These are phyloP conservation scores for Populus trichocarpa DNA, from an alignment of 441 rosid species.

Conservation along the genomic window DNA sequence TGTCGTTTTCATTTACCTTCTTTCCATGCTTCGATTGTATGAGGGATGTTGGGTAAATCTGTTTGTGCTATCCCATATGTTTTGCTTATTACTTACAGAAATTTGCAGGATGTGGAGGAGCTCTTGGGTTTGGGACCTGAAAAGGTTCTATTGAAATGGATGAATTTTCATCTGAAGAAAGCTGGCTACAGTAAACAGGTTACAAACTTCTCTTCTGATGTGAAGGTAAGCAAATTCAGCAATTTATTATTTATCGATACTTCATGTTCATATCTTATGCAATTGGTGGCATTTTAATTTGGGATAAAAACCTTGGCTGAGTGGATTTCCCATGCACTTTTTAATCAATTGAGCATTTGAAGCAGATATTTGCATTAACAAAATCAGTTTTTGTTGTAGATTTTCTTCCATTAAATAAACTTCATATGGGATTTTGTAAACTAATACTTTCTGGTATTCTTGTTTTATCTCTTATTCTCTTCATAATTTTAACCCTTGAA, in stretches of 20 bases:
- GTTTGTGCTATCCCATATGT: background rate
- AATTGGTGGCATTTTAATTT: background rate
- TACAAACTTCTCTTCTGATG: slow-evolving; percentile 90
- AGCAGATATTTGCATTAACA: background rate
- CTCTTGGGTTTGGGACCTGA: slow-evolving; percentile 88
- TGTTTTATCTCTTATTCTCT: background rate
- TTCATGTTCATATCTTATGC: background rate
- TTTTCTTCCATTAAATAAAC: background rate
- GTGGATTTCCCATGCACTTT: background rate
- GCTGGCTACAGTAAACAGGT: slow-evolving; percentile 85
- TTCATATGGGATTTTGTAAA: background rate
- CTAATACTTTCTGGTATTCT: background rate
- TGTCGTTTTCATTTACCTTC: slow-evolving; percentile 5
- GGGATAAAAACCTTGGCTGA: background rate
- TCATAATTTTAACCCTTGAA: slow-evolving; percentile 6
- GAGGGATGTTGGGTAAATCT: slow-evolving; percentile 1
- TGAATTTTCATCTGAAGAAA: slow-evolving; percentile 97
- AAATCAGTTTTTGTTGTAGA: background rate
- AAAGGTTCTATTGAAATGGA: slow-evolving; percentile 94
- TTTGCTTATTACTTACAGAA: slow-evolving; percentile 4
- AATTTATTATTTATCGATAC: slow-evolving; percentile 17
- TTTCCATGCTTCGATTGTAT: slow-evolving; percentile 11
- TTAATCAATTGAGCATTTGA: background rate
- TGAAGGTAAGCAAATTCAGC: slow-evolving; percentile 62
- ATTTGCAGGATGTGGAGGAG: slow-evolving; percentile 91